Evolutionary conservation across 116 monocot species (phyloP), one percentile per base, ranked within the genome.

Genomic region (Posidonia oceanica): DNA sequence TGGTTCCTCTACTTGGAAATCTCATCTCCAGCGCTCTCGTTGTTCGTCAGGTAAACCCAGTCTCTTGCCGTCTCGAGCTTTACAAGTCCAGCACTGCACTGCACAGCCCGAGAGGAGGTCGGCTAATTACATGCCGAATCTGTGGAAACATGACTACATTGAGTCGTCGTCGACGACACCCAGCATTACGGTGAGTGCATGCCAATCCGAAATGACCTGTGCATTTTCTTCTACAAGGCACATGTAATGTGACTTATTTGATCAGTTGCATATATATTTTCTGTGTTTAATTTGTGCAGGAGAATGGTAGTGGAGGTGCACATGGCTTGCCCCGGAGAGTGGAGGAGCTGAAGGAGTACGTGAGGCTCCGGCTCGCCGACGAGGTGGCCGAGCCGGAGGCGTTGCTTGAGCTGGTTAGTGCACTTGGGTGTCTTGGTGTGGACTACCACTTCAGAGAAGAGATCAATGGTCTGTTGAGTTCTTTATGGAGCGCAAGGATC

Each of bases 401-500:
- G 1, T 55, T 67, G 62, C 61, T 75, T 3, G 71, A 79, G 59
- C 44, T 79, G 18, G n/a, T 83, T 15, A 79, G 75, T 37, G 29
- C 3, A 1, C 18, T 83, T 0, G 63, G 52, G 0, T 71, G 63
- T 10, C 78, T 83, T 14, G 83, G 83, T 21, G 48, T 83, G 11
- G 75, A 52, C 14, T 76, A 76, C 64, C 81, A 74, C 54, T 77
- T 81, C 36, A 41, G 74, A 36, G 52, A 67, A 12, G 81, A 77
- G 62, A 77, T 82, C 11, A 70, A 66, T 36, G 20, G 59, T 41
- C 61, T 40, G 0, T 16, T 82, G 3, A 36, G 15, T 62, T 6
- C 60, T 73, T 7, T 57, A 18, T 59, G 29, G 1, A 1, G 54
- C 37, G n/a, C 4, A 73, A 36, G 39, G 23, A 11, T 22, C 20